These are phyloP conservation scores for Stemphylium lycopersici DNA, from an alignment of 2,329 filamentous ascomycete genomes.

Conservation along the genomic window DNA sequence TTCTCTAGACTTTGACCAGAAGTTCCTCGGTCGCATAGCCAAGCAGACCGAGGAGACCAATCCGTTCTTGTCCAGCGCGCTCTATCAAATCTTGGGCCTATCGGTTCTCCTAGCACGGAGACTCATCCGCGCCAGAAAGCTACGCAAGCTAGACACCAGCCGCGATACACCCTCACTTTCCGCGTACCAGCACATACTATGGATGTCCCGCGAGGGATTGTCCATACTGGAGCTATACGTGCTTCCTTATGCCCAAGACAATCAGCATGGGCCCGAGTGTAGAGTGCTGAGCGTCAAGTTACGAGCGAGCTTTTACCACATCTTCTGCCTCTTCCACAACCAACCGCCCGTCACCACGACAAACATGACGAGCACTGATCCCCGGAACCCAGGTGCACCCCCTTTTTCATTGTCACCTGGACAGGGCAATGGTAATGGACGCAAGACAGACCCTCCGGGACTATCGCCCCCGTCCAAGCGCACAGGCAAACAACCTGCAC, in stretches of 20 bases:
- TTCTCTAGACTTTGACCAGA: conserved; percentile 95
- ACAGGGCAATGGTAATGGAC: conserved; percentile 29
- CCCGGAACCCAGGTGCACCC: conserved; percentile 31
- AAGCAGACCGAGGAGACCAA: conserved; percentile 78
- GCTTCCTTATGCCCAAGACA: conserved; percentile 73
- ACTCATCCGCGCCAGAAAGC: conserved; percentile 80
- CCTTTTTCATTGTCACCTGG: conserved; percentile 32
- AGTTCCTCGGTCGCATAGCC: conserved; percentile 90
- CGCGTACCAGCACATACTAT: conserved; percentile 89
- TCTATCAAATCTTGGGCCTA: conserved; percentile 90
- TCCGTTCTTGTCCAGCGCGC: conserved; percentile 76
- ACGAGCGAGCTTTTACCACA: conserved; percentile 92
- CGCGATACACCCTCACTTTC: conserved; percentile 79
- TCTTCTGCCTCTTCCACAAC: conserved; percentile 96
- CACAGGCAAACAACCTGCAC: conserved; percentile 46
- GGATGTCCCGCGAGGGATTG: conserved; percentile 90
- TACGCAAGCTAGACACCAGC: conserved; percentile 81
- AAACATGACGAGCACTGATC: conserved; percentile 43
- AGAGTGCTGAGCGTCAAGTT: conserved; percentile 92
- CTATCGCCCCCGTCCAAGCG: conserved; percentile 42
- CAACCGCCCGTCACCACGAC: conserved; percentile 69
- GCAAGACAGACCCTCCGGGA: conserved; percentile 30
- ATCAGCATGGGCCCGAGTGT: conserved; percentile 75
- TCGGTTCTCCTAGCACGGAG: conserved; percentile 87
- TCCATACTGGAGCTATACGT: conserved; percentile 86